Conservation (phyloP, 768 basidiomycete species). For the Tephrocybe sp. region DNA sequence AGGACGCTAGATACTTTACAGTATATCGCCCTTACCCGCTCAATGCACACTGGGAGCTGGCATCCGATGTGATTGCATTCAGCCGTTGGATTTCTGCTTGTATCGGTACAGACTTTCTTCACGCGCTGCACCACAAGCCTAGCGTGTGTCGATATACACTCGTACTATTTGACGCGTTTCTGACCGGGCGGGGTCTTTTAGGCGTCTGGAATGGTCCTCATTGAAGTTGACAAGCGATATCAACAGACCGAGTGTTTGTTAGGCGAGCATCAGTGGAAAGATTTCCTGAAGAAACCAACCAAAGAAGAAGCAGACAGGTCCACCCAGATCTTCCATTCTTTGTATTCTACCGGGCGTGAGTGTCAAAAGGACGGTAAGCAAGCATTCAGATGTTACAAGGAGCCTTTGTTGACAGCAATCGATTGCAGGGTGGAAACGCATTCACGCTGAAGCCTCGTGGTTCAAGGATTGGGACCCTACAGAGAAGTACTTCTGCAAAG, state of each 20-base stretch:
- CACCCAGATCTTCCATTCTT: conserved; percentile 40
- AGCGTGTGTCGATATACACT: conserved; percentile 28
- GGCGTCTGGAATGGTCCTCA: conserved; percentile 46
- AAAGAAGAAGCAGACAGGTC: conserved; percentile 33
- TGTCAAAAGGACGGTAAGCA: conserved; percentile 50
- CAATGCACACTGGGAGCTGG: conserved; percentile 43
- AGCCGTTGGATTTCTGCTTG: conserved; percentile 47
- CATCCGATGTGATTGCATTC: conserved; percentile 35
- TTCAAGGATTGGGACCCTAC: conserved; percentile 36
- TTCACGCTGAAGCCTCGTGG: conserved; percentile 39
- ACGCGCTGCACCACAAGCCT: conserved; percentile 47
- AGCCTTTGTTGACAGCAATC: background rate
- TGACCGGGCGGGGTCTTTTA: conserved; percentile 15
- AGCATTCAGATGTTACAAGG: background rate
- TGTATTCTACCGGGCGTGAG: conserved; percentile 38
- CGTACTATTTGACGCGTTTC: background rate
- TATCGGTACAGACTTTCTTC: conserved; percentile 33
- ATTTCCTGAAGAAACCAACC: conserved; percentile 39
- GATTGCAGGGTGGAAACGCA: conserved; percentile 46
- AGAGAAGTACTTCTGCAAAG: conserved; percentile 25
- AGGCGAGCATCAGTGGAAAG: conserved; percentile 49
- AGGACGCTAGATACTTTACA: conserved; percentile 46
- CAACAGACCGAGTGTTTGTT: conserved; percentile 33
- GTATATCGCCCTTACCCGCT: conserved; percentile 48
- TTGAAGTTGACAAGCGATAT: conserved; percentile 42